Percentiles rank a stretch among this genome's conserved stretches.
Conservation (phyloP, 352 stramenopile genomes). For the Hyaloperonospora brassicae region DNA sequence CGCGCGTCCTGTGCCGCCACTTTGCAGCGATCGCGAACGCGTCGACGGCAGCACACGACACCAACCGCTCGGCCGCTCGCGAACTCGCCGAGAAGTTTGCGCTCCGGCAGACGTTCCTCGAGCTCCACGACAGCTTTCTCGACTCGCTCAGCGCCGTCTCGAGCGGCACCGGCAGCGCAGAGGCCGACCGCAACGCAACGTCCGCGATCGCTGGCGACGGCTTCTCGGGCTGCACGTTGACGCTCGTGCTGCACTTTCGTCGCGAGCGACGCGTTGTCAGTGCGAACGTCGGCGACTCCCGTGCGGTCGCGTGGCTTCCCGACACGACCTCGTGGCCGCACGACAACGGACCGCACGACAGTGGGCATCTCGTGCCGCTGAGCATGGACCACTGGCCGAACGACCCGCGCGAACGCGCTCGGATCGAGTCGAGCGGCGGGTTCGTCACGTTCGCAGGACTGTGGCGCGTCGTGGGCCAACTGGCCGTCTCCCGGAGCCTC, state of each 20-base stretch:
- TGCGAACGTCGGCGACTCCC: constrained; percentile 85
- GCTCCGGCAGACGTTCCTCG: constrained; percentile 63
- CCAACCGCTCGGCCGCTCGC: constrained; percentile 13
- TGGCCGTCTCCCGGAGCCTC: constrained; percentile 89
- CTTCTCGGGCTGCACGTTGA: constrained; percentile 80
- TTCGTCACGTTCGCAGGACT: constrained; percentile 64
- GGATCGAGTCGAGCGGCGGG: constrained; percentile 71
- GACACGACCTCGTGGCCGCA: not conserved
- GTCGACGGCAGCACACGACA: not conserved
- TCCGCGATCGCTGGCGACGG: constrained; percentile 26
- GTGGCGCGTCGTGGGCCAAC: constrained; percentile 84
- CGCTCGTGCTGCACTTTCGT: constrained; percentile 60
- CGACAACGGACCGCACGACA: not conserved
- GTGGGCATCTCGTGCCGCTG: constrained; percentile 17
- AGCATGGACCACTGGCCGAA: constrained; percentile 65
- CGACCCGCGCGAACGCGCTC: constrained; percentile 31
- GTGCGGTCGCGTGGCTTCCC: constrained; percentile 46
- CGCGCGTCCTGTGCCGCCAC: constrained; percentile 26
- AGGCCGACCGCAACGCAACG: not conserved
- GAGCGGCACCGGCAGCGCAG: no score
- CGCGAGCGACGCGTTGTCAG: constrained; percentile 42
- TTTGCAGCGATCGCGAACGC: constrained; percentile 21
- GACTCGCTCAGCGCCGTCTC: constrained; percentile 7
- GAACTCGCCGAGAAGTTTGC: constrained; percentile 44
- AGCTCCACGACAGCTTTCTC: constrained; percentile 57